A percentile compares a stretch with the other conserved stretches of the same genome.
Evolutionary conservation across 805 yeast genomes (phyloP).

Genomic region (Brettanomyces nanus): DNA sequence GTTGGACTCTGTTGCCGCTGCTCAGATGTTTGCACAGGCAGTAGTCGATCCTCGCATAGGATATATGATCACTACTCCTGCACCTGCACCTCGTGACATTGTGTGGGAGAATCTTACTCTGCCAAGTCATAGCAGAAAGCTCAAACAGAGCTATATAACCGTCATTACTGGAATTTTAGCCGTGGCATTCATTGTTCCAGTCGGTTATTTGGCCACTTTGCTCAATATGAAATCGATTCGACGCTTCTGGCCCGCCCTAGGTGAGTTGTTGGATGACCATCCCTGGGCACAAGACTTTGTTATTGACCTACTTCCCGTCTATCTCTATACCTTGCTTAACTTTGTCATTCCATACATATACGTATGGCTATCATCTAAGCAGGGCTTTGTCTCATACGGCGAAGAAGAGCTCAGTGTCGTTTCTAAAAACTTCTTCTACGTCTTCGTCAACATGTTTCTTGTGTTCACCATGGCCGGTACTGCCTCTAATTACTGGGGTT

Average conservation of each 20-base stretch:
- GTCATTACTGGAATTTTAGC: constrained; percentile 60
- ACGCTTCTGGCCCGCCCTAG: constrained; percentile 77
- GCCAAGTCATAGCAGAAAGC: constrained; percentile 61
- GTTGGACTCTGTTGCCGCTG: constrained; percentile 90
- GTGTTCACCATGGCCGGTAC: constrained; percentile 94
- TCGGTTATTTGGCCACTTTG: constrained; percentile 75
- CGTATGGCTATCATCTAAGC: constrained; percentile 72
- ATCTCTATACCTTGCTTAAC: constrained; percentile 79
- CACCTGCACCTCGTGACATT: constrained; percentile 95
- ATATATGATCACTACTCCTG: constrained; percentile 70
- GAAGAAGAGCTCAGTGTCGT: constrained; percentile 89
- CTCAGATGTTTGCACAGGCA: constrained; percentile 95
- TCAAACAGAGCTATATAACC: constrained; percentile 58
- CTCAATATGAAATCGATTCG: constrained; percentile 71
- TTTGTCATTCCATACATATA: constrained; percentile 78
- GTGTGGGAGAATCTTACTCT: constrained; percentile 87
- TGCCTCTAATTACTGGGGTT: constrained; percentile 72
- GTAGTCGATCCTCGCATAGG: constrained; percentile 85
- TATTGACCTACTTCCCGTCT: constrained; percentile 86
- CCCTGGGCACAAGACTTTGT: constrained; percentile 72
- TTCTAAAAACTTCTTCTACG: constrained; percentile 88
- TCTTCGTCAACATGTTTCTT: constrained; percentile 86
- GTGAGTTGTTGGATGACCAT: constrained; percentile 52
- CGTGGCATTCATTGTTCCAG: constrained; percentile 72
- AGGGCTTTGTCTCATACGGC: constrained; percentile 86